These are phyloP conservation scores for Smittium culicis DNA, from an alignment of 371 early-diverging fungal genomes.

Conservation along the genomic window DNA sequence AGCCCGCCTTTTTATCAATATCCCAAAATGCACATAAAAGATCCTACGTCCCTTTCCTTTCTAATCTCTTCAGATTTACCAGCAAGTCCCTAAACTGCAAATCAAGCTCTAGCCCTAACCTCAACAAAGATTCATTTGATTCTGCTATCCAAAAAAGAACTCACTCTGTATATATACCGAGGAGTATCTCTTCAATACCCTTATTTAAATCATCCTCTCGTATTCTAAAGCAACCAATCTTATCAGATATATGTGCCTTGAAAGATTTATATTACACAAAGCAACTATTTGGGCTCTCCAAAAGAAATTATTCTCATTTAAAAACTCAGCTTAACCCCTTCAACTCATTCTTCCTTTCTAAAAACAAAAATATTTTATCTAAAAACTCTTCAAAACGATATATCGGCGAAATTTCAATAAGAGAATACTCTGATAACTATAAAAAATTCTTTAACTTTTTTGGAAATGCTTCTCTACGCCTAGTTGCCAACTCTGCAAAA, in stretches of 20 bases:
- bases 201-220: not conserved
- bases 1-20: no score
- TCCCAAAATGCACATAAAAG: no score
- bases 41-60: no score
- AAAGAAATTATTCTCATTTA: not conserved
- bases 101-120: not conserved
- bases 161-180: not conserved
- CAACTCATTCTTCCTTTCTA: not conserved
- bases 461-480: slow-evolving; percentile 2
- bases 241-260: not conserved
- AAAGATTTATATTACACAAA: not conserved
- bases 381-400: not conserved
- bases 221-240: not conserved
- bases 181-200: not conserved
- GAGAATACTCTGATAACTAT: not conserved
- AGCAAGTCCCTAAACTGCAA: not conserved
- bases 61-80: not conserved
- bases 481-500: not conserved
- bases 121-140: not conserved
- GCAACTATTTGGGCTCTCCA: not conserved
- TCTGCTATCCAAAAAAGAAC: not conserved
- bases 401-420: not conserved
- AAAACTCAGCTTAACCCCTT: not conserved
- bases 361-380: not conserved
- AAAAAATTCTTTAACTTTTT: not conserved